phyloP scores from a whole-genome alignment of 768 basidiomycete genomes.

The Mycena latifolia region DNA sequence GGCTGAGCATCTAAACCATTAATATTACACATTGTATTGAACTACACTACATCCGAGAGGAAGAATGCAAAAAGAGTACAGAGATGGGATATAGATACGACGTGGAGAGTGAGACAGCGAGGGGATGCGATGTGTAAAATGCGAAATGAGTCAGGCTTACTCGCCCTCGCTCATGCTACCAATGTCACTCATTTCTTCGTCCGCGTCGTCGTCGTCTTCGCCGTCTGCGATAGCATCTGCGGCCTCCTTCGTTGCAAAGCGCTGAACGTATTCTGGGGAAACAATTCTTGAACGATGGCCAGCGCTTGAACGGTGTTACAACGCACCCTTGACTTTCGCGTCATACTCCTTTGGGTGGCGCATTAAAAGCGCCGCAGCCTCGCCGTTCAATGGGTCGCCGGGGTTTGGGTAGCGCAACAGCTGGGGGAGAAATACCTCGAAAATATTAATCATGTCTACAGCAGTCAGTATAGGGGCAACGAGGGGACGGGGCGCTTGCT shows the following conservation, averaged over 20 bases:
- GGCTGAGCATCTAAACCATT: slow-evolving; percentile 34
- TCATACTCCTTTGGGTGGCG: slow-evolving; percentile 98
- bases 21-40: slow-evolving; percentile 37
- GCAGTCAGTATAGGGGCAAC: slow-evolving; percentile 11
- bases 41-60: slow-evolving; percentile 32
- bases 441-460: slow-evolving; percentile 99
- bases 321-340: slow-evolving; percentile 88
- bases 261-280: slow-evolving; percentile 90
- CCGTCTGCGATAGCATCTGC: slow-evolving; percentile 78
- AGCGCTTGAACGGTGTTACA: neutral
- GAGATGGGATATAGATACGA: slow-evolving; percentile 32
- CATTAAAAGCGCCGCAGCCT: slow-evolving; percentile 97
- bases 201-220: slow-evolving; percentile 76
- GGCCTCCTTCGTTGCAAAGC: slow-evolving; percentile 92
- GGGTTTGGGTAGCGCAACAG: slow-evolving; percentile 98
- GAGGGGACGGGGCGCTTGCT: slow-evolving; percentile 26
- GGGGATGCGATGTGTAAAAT: slow-evolving; percentile 22
- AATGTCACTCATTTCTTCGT: slow-evolving; percentile 90
- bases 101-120: slow-evolving; percentile 9
- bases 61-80: slow-evolving; percentile 35
- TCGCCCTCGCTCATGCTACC: slow-evolving; percentile 86
- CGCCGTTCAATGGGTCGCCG: slow-evolving; percentile 97
- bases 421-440: slow-evolving; percentile 98
- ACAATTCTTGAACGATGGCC: neutral
- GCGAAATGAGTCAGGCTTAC: slow-evolving; percentile 41